Evolutionary conservation across 176 grass and related monocot genomes (phyloP).

Genomic region (Oropetium thomaeum): DNA sequence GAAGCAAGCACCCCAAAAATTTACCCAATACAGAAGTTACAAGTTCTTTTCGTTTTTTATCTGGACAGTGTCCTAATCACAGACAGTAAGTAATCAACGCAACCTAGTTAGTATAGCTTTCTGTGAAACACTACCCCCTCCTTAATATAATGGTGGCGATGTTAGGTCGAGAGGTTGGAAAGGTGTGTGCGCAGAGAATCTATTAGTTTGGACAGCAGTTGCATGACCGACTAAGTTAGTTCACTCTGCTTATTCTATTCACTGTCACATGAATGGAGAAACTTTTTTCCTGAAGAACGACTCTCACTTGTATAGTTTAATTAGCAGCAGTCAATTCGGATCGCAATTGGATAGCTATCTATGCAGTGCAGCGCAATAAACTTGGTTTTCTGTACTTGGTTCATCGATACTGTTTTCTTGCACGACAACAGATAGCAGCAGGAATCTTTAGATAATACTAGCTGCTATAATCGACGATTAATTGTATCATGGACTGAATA

Average conservation of each 20-base stretch:
- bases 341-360: slow-evolving; percentile 18
- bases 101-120: background rate
- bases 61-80: background rate
- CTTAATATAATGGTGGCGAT: background rate
- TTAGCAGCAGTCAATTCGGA: background rate
- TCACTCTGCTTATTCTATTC: slow-evolving; percentile 16
- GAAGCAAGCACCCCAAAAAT: background rate
- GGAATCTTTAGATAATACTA: too few relatives aligned
- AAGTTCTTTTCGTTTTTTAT: background rate
- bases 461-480: too few relatives aligned
- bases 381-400: slow-evolving; percentile 14
- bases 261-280: background rate
- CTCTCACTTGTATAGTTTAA: background rate
- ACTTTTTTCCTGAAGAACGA: background rate
- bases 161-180: slow-evolving; percentile 43
- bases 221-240: slow-evolving; percentile 25
- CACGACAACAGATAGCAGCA: too few relatives aligned
- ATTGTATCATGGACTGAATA: too few relatives aligned
- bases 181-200: slow-evolving; percentile 9
- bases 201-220: slow-evolving; percentile 36
- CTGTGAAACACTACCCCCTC: background rate
- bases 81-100: background rate
- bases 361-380: slow-evolving; percentile 11
- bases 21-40: background rate
- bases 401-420: slow-evolving; percentile 7